Base-by-base conservation (phyloP, 2,329 filamentous ascomycete genomes). In the Beauveria sp. region DNA sequence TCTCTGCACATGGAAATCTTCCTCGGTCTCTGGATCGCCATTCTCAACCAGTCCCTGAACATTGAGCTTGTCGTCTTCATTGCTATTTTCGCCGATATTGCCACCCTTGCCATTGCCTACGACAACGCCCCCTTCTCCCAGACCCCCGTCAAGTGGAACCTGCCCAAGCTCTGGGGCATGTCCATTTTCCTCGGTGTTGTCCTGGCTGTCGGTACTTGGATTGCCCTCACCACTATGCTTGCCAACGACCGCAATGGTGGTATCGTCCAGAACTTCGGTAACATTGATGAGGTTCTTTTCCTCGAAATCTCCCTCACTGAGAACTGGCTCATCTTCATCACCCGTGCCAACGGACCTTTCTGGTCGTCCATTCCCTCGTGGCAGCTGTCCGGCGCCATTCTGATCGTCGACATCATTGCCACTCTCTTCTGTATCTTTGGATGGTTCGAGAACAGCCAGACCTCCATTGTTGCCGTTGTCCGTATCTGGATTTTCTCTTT, bases 291-390 rank as follows among this genome's bases (percentile, higher is more conserved):
- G 69, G 87, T 96, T 63, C 77, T 96, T 70, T 96, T 96, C 84
- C 87, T 96, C 43, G 86, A 96, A 78, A 90, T 96, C 75, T 91
- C 90, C 14, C 84, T 96, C 60, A 93, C 91, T 64, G 90, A 96
- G 83, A 96, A 96, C 80, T 96, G 92, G 91, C 84, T 96, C 58
- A 96, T 96, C 77, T 96, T 96, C 81, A 93, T 96, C 78, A 96
- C 91, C 66, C 91, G 92, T 82, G 89, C 91, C 77, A 93, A 93
- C 77, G 91, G 91, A 71, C 90, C 91, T 60, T 93, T 96, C 83
- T 96, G 91, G 91, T 92, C 89, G 3, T 93, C 89, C 26, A 84
- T 91, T 63, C 91, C 92, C 64, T 96, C 91, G 64, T 93, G 90
- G 89, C 90, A 96, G 76, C 81, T 96, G 50, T 75, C 81, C 61